phyloP scores from a whole-genome alignment of 2,329 filamentous ascomycete species.

The Fusarium sp. region DNA sequence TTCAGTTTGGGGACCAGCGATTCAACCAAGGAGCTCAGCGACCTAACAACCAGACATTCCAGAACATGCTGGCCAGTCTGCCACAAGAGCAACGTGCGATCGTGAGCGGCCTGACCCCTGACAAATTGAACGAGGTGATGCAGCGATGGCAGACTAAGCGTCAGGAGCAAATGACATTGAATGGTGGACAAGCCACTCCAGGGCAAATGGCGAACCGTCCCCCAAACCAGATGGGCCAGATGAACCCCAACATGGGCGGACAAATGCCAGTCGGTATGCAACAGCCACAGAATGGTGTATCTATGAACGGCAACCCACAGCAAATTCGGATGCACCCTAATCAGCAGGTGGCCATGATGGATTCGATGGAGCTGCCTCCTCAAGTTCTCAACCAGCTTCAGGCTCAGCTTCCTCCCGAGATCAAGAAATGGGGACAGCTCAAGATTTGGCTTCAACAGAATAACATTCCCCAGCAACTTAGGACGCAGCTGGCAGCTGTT shows the following conservation, averaged over 20 bases:
- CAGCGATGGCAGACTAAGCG: slow-evolving; percentile 61
- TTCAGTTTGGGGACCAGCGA: slow-evolving; percentile 64
- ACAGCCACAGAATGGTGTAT: slow-evolving; percentile 48
- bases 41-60: slow-evolving; percentile 59
- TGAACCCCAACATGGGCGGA: slow-evolving; percentile 51
- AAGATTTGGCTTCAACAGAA: slow-evolving; percentile 59
- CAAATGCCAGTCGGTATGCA: slow-evolving; percentile 52
- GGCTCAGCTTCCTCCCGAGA: slow-evolving; percentile 55
- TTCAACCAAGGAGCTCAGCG: slow-evolving; percentile 68
- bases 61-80: slow-evolving; percentile 61
- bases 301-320: slow-evolving; percentile 48
- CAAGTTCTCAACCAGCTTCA: slow-evolving; percentile 51
- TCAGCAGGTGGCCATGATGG: slow-evolving; percentile 59
- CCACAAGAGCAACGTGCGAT: slow-evolving; percentile 60
- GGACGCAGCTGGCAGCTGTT: slow-evolving; percentile 51
- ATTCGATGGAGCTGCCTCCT: slow-evolving; percentile 62
- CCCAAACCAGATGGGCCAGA: slow-evolving; percentile 51
- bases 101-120: slow-evolving; percentile 60
- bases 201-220: slow-evolving; percentile 52
- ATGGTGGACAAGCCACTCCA: slow-evolving; percentile 50
- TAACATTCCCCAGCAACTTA: slow-evolving; percentile 51
- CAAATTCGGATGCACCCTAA: slow-evolving; percentile 49
- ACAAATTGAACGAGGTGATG: slow-evolving; percentile 67
- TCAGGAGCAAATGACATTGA: slow-evolving; percentile 53
- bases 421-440: slow-evolving; percentile 65